Base-by-base conservation (phyloP, 345 rosid genomes). In the Litchi chinensis region DNA sequence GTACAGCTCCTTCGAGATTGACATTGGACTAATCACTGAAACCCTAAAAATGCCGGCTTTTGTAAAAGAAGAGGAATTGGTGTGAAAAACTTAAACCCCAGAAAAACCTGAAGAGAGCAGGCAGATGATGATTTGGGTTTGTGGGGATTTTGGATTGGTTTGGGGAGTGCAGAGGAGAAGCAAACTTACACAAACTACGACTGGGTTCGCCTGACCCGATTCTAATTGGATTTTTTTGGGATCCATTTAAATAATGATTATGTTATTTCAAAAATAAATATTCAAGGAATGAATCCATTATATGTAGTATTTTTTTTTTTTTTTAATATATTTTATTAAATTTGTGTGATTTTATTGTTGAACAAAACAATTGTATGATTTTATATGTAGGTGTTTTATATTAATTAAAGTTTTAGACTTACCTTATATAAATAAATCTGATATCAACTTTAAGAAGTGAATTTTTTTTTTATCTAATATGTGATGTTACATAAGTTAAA, bases 1-100 rank as follows among this genome's bases (percentile, higher is more conserved):
- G 82, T 93, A 96, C 0, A 96, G 87, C 72, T 93, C 98, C 79
- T 84, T 86, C 10, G 98, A 83, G 10, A 95, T 86, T 21, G 94
- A 82, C 95, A 94, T 94, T 67, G 50, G 8, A 46, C 65, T 37
- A 32, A n/a, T 18, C 5, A 28, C 9, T 0, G 13, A 41, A 48
- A 50, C 75, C 32, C 74, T 52, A 69, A n/a, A 46, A 46, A 21
- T 41, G 8, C 48, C 37, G 0, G 37, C 37, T 32, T 32, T 32
- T 32, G 37, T 3, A 12, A 73, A 73, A 7, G 21, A 60, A 32
- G 28, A 32, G 28, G 2, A 73, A 28, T 7, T 60, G 19, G 50
- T 5, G n/a, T 37, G 13, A 15, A 59, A 40, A 71, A 15, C 74
- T 26, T 50, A 26, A 71, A 52, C 74, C 74, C 52, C 41, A 21